A percentile compares a stretch with the other conserved stretches of the same genome.
Conservation (phyloP, 2,329 filamentous ascomycete species). For the Sporothrix pallida region DNA sequence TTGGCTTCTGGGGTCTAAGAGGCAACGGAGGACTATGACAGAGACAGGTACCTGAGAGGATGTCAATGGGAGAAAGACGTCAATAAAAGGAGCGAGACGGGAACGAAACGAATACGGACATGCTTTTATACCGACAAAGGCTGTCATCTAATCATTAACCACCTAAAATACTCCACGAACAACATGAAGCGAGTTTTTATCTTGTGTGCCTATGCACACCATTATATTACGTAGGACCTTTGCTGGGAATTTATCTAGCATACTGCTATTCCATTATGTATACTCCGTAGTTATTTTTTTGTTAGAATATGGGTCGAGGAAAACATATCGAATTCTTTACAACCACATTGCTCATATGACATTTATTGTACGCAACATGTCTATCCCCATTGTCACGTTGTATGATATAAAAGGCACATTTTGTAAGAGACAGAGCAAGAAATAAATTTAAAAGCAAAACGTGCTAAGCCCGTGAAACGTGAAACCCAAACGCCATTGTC, state of each 20-base stretch:
- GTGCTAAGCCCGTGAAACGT: not conserved
- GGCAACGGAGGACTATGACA: no score
- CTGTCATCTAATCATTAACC: conserved; percentile 3
- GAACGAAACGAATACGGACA: not conserved
- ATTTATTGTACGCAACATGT: not conserved
- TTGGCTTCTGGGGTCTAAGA: no score
- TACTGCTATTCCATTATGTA: conserved; percentile 4
- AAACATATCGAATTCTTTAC: conserved; percentile 20
- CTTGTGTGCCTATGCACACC: not conserved
- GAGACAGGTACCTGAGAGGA: not conserved
- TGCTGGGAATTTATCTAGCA: not conserved
- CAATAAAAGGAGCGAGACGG: not conserved
- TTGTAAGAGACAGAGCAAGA: not conserved
- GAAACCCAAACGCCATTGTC: conserved; percentile 23
- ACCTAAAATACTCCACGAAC: conserved; percentile 11
- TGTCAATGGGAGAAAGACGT: not conserved
- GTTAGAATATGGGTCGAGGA: conserved; percentile 17
- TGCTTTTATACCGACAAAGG: not conserved
- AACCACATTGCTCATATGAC: conserved; percentile 4
- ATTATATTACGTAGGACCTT: not conserved
- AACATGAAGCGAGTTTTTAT: conserved; percentile 15
- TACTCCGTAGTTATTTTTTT: conserved; percentile 24
- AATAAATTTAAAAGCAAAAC: not conserved
- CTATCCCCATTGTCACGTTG: not conserved
- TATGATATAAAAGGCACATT: no score